Evolutionary conservation across 1,284 basidiomycete genomes (phyloP), one percentile per base, ranked within the genome.

Genomic region (Ustilago bromivora): DNA sequence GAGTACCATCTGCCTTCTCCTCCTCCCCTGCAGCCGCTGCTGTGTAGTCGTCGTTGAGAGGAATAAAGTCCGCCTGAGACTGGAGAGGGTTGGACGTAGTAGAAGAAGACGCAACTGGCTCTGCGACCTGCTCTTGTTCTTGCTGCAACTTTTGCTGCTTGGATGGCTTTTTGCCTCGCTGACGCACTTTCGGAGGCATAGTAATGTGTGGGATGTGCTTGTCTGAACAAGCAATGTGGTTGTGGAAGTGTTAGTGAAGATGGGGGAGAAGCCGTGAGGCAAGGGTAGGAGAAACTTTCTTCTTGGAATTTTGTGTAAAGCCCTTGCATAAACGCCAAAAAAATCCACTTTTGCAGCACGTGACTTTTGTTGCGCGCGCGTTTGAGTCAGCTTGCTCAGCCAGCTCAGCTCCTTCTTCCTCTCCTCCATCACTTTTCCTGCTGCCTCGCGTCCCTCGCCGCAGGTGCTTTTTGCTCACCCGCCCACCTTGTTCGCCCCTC

Each of bases 81-180:
- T 68, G 63, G 55, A 70, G 64, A 36, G 61, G 65, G 35, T 71
- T 62, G 35, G 60, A 9, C 10, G 52, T 54, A 15, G 70, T 57
- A 17, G 65, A 38, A 28, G 65, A 38, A 40, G 64, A 64, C 7
- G 61, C 65, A 1, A 58, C 40, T 3, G 61, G 71, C 55, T 72
- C 57, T 28, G 36, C 63, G 11, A 60, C 64, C 31, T 61, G 55
- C 19, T 68, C 43, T 46, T 46, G 40, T 28, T 68, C 66, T 43
- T 68, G 54, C 32, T 73, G 71, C 1, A 76, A 59, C 56, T 77
- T 70, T 13, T 67, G 43, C 12, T 64, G 52, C 64, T 80, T 72
- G 17, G 66, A 68, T 28, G 72, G 66, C 66, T 80, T 80, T 54
- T 78, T 77, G 36, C 78, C 78, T 38, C 78, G 59, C 72, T 80